Conservation (phyloP, 148 eudicot genomes). For the Mesembryanthemum crystallinum region DNA sequence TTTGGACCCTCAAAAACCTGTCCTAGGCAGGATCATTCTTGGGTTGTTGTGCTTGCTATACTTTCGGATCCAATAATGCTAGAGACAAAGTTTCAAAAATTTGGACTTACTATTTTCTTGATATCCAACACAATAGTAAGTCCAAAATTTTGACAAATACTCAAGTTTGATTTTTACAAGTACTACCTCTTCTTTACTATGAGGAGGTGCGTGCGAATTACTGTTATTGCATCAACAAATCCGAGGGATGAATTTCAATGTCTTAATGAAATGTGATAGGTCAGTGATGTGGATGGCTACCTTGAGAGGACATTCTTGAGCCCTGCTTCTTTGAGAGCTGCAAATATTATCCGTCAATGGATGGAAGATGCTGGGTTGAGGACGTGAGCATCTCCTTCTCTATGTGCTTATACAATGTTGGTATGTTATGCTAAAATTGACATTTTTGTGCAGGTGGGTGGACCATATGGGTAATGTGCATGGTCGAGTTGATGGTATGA, state of each 20-base stretch:
- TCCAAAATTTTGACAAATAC: too few species aligned
- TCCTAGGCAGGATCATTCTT: too few species aligned
- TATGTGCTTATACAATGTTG: conserved; percentile 2
- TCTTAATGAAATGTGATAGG: conserved; percentile 43
- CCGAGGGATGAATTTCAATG: background rate
- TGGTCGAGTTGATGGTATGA: conserved; percentile 79
- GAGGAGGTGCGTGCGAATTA: background rate
- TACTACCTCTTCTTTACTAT: background rate
- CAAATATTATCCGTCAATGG: conserved; percentile 66
- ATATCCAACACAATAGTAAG: too few species aligned
- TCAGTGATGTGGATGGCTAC: conserved; percentile 82
- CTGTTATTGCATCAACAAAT: background rate
- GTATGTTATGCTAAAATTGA: conserved; percentile 4
- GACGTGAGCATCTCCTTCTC: conserved; percentile 47
- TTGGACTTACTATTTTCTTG: background rate
- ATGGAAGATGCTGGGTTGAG: conserved; percentile 94
- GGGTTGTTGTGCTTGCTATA: too few species aligned
- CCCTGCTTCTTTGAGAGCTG: conserved; percentile 78
- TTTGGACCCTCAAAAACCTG: too few species aligned
- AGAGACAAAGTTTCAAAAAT: background rate
- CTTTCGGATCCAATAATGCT: background rate
- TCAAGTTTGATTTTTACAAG: background rate
- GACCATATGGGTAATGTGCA: conserved; percentile 94
- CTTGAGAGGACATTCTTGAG: conserved; percentile 93
- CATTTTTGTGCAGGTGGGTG: conserved; percentile 69